Conservation (phyloP, 768 basidiomycete species). For the Boletus rufocinnamomeus region DNA sequence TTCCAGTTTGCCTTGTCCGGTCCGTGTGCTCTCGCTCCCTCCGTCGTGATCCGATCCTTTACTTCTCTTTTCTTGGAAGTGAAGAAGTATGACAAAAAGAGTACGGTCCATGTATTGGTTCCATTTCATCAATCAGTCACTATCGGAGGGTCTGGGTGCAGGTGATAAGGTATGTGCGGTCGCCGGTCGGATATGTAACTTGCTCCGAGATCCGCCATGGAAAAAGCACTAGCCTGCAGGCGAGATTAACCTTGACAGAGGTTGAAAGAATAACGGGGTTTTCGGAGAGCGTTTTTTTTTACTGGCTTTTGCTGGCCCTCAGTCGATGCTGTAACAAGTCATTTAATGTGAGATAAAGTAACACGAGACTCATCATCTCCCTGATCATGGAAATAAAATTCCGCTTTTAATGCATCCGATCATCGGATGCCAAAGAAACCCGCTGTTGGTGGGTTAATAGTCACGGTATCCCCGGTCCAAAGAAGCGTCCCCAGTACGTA, state of each 20-base stretch:
- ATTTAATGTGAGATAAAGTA: conserved; percentile 27
- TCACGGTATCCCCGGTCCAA: conserved; percentile 12
- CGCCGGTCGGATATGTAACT: background rate
- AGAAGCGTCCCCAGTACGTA: conserved; percentile 21
- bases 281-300: conserved; percentile 14
- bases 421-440: conserved; percentile 19
- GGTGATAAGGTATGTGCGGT: background rate
- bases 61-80: conserved; percentile 9
- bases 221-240: conserved; percentile 6
- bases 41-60: conserved; percentile 11
- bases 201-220: conserved; percentile 18
- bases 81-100: background rate
- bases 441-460: conserved; percentile 12
- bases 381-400: conserved; percentile 18
- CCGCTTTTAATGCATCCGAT: conserved; percentile 19
- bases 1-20: conserved; percentile 1
- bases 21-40: conserved; percentile 1
- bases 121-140: background rate
- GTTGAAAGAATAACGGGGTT: conserved; percentile 17
- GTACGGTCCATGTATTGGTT: background rate
- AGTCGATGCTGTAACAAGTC: conserved; percentile 22
- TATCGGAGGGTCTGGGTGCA: background rate
- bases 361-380: conserved; percentile 10
- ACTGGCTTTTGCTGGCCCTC: conserved; percentile 7
- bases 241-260: conserved; percentile 30